Base-by-base conservation (phyloP, 768 basidiomycete genomes). In the Amanita inopinata region DNA sequence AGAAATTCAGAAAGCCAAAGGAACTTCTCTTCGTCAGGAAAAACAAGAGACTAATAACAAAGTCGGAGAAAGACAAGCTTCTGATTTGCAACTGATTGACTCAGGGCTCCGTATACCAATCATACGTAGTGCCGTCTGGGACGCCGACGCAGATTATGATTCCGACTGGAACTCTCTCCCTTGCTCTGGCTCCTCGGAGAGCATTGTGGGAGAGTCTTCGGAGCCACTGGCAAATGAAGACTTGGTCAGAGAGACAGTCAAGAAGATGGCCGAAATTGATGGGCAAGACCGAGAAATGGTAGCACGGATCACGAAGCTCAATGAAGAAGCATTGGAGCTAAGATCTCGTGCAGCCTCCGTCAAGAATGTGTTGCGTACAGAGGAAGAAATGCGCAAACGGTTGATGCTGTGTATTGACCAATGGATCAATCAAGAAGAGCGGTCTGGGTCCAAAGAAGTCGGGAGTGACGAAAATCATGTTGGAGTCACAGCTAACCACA, bases 361-460 rank as follows among this genome's bases (percentile, higher is more conserved):
- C 18, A 42, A 43, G 3, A 44, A 33, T 5, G 14, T 43, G 17
- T 15, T 52, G 9, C 43, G 45, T 28, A 46, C 51, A 9, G 56
- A 53, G 39, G 46, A 37, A 23, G 40, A 32, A 1, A 48, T 36
- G 20, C 48, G 51, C 22, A 27, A 38, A n/a, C 56, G 53, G 19
- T 31, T 53, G 9, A 43, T 49, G 25, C 39, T 38, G n/a, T 55
- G 49, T 35, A 24, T 48, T 10, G 40, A 43, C 11, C 12, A 22
- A 4, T 57, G 56, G 56, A 44, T 45, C 1, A 46, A 45, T 15
- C 22, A 46, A n/a, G 53, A 54, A n/a, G 46, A 53, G 2, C 54
- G 51, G 49, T 41, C 46, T 2, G 51, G 49, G 3, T 4, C 43
- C 27, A 38, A 52, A 20, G 40, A 33, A 14, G 31, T 56, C 6